Percentiles rank a stretch among this genome's conserved stretches.
These are phyloP conservation scores for Combretum micranthum DNA, from an alignment of 345 rosid genomes.

Conservation along the genomic window DNA sequence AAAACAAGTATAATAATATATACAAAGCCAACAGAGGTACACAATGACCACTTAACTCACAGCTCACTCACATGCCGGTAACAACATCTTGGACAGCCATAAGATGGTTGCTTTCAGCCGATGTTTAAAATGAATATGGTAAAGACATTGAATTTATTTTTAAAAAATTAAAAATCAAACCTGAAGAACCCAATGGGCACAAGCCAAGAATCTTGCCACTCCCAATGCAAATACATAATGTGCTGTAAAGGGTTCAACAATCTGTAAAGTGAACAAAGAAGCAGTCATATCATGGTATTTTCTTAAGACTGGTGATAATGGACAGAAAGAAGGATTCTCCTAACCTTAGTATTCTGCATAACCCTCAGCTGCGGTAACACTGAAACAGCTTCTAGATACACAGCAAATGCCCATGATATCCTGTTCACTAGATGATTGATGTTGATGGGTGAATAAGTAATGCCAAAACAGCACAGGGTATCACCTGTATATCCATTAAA, in stretches of 20 bases:
- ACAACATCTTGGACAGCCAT: too few species aligned
- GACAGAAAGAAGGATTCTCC: background rate
- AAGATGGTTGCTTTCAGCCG: too few species aligned
- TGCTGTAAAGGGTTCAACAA: constrained; percentile 98
- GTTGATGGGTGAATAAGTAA: constrained; percentile 85
- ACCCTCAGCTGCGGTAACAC: constrained; percentile 94
- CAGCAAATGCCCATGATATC: constrained; percentile 91
- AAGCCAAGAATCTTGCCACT: constrained; percentile 94
- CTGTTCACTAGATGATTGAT: constrained; percentile 68
- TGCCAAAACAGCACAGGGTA: constrained; percentile 80
- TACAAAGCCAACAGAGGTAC: too few species aligned
- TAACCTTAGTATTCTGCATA: constrained; percentile 98
- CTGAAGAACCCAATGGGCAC: constrained; percentile 99
- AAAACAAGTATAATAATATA: too few species aligned
- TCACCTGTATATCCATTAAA: constrained; percentile 44
- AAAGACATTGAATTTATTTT: background rate
- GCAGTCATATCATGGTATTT: too few species aligned
- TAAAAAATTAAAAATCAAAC: constrained; percentile 28
- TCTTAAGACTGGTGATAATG: background rate
- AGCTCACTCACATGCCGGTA: too few species aligned
- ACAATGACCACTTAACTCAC: too few species aligned
- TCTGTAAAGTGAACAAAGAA: constrained; percentile 36
- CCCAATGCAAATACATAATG: constrained; percentile 99
- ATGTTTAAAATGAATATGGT: background rate
- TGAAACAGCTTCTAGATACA: constrained; percentile 93